These are phyloP conservation scores for Fusarium papillatum DNA, from an alignment of 2,329 filamentous ascomycete species.

Conservation along the genomic window DNA sequence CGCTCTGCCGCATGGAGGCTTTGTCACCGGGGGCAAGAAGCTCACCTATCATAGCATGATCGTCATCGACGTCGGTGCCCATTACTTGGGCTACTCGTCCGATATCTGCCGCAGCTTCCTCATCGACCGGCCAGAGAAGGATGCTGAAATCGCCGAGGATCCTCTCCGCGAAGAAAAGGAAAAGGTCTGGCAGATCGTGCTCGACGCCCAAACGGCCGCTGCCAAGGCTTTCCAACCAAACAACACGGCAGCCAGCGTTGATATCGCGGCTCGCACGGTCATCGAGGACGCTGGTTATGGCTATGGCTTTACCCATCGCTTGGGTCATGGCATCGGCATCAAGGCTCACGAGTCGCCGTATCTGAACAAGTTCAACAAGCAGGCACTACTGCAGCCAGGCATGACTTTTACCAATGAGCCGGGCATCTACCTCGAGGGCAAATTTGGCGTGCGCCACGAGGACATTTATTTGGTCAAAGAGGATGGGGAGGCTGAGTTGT, in stretches of 20 bases:
- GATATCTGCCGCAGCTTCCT: slow-evolving; percentile 76
- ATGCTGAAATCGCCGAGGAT: slow-evolving; percentile 16
- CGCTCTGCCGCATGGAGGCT: slow-evolving; percentile 66
- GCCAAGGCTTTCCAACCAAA: slow-evolving; percentile 63
- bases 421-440: slow-evolving; percentile 70
- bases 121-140: slow-evolving; percentile 50
- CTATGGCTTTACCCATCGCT: slow-evolving; percentile 70
- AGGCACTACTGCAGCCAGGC: slow-evolving; percentile 60
- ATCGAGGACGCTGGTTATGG: slow-evolving; percentile 72
- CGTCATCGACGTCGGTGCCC: slow-evolving; percentile 73
- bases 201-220: slow-evolving; percentile 72
- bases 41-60: slow-evolving; percentile 69
- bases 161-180: slow-evolving; percentile 62
- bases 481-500: slow-evolving; percentile 64
- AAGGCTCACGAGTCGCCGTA: slow-evolving; percentile 77
- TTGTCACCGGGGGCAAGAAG: slow-evolving; percentile 63
- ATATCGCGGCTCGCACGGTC: slow-evolving; percentile 70
- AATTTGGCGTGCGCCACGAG: slow-evolving; percentile 74
- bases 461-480: slow-evolving; percentile 71
- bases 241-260: slow-evolving; percentile 69
- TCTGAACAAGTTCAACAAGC: slow-evolving; percentile 71
- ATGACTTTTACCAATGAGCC: slow-evolving; percentile 77
- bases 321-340: slow-evolving; percentile 76
- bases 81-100: slow-evolving; percentile 73
- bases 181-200: slow-evolving; percentile 70